phyloP scores from a whole-genome alignment of 2,329 filamentous ascomycete genomes.

The Ambrosiella cleistominuta region DNA sequence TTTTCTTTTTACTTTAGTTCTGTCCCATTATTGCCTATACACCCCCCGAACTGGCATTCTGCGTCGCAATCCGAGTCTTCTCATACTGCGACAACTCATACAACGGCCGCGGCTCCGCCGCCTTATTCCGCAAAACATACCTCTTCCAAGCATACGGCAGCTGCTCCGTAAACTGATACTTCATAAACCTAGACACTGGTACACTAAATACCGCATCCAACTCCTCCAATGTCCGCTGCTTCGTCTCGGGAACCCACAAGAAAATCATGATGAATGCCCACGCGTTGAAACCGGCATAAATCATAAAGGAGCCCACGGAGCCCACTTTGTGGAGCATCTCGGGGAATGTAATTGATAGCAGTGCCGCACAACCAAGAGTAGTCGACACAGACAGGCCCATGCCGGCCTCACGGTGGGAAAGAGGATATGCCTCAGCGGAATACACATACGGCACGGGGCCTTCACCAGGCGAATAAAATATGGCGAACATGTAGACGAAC shows the following conservation, averaged over 20 bases:
- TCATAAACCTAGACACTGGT: slow-evolving; percentile 23
- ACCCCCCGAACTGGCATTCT: background rate
- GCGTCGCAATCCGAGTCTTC: background rate
- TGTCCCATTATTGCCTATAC: background rate
- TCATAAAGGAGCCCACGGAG: slow-evolving; percentile 24
- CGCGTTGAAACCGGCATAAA: slow-evolving; percentile 39
- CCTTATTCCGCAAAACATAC: slow-evolving; percentile 14
- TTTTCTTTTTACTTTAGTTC: background rate
- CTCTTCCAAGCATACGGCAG: slow-evolving; percentile 23
- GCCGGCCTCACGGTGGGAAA: slow-evolving; percentile 44
- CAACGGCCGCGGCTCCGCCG: slow-evolving; percentile 7
- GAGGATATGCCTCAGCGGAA: slow-evolving; percentile 45
- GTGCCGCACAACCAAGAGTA: slow-evolving; percentile 35
- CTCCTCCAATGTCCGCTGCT: slow-evolving; percentile 34
- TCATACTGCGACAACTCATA: slow-evolving; percentile 10
- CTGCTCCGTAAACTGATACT: slow-evolving; percentile 24
- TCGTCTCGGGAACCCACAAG: slow-evolving; percentile 40
- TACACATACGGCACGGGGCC: slow-evolving; percentile 43
- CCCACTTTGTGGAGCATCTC: slow-evolving; percentile 22
- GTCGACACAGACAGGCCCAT: slow-evolving; percentile 48
- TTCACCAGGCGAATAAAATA: slow-evolving; percentile 48
- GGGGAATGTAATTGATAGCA: slow-evolving; percentile 35
- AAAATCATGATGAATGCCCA: slow-evolving; percentile 39
- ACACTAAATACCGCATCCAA: slow-evolving; percentile 32
- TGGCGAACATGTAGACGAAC: slow-evolving; percentile 47